Conservation (phyloP, 225 moss, liverwort and hornwort genomes). For the Physcomitrium patens region DNA sequence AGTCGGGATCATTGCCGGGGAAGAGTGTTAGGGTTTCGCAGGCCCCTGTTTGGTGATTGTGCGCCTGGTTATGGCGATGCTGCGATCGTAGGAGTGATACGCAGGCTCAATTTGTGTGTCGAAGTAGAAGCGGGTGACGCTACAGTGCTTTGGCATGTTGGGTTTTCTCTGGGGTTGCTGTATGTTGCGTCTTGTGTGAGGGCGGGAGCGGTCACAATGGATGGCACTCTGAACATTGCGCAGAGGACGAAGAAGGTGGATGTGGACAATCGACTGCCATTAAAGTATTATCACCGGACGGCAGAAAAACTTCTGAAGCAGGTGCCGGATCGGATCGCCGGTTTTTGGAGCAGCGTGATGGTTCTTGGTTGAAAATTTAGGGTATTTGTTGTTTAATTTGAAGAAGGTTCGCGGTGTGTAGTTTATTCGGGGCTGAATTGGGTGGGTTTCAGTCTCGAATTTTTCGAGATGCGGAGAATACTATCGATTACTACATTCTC, state of each 20-base stretch:
- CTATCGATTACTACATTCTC: slow-evolving; percentile 78
- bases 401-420: neutral
- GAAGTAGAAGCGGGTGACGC: neutral
- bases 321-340: slow-evolving; percentile 37
- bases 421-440: neutral
- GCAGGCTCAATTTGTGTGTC: neutral
- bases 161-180: no score
- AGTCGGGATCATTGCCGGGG: neutral
- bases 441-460: slow-evolving; percentile 64
- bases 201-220: no score
- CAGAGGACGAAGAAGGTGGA: slow-evolving; percentile 82
- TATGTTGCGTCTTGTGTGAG: no score
- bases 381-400: neutral
- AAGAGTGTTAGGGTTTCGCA: neutral
- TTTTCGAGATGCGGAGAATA: slow-evolving; percentile 72
- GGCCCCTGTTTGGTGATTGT: neutral
- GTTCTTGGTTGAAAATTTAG: neutral
- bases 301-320: slow-evolving; percentile 87
- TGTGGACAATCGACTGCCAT: slow-evolving; percentile 85
- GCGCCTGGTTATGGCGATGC: neutral
- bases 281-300: slow-evolving; percentile 85
- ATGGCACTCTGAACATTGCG: no score
- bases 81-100: neutral
- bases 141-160: slow-evolving; percentile 6
- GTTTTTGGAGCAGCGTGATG: slow-evolving; percentile 9